phyloP scores from a whole-genome alignment of 169 alveolate genomes.

The Plasmodium blacklocki region DNA sequence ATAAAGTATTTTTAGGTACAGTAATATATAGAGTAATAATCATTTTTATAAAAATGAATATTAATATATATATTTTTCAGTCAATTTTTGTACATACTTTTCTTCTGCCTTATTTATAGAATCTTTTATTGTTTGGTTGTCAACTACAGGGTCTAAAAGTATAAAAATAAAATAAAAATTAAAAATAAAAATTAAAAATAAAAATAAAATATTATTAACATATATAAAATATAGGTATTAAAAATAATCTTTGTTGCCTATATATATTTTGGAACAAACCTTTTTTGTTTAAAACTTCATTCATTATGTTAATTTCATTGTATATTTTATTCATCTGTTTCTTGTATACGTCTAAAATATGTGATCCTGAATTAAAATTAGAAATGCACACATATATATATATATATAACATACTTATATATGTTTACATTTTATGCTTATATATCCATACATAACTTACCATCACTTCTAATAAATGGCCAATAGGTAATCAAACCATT shows the following conservation, averaged over 20 bases:
- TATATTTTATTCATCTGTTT: constrained; percentile 59
- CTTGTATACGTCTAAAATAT: constrained; percentile 68
- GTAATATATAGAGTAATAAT: not conserved
- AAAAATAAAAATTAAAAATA: constrained; percentile 3
- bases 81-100: constrained; percentile 39
- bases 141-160: constrained; percentile 23
- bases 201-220: not conserved
- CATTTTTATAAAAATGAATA: not conserved
- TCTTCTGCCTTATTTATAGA: constrained; percentile 68
- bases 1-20: not conserved
- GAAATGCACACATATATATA: not conserved
- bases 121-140: constrained; percentile 29
- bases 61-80: constrained; percentile 11
- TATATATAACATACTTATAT: constrained; percentile 11
- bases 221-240: not conserved
- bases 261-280: constrained; percentile 7
- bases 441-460: constrained; percentile 21
- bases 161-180: constrained; percentile 13
- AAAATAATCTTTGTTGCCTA: not conserved
- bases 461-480: constrained; percentile 77
- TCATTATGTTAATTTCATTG: constrained; percentile 36
- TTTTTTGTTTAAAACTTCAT: constrained; percentile 22
- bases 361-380: constrained; percentile 36
- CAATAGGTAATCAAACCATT: constrained; percentile 71
- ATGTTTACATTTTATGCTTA: not conserved